Conservation (phyloP, 352 stramenopile genomes). For the Globisporangium cystogenes region DNA sequence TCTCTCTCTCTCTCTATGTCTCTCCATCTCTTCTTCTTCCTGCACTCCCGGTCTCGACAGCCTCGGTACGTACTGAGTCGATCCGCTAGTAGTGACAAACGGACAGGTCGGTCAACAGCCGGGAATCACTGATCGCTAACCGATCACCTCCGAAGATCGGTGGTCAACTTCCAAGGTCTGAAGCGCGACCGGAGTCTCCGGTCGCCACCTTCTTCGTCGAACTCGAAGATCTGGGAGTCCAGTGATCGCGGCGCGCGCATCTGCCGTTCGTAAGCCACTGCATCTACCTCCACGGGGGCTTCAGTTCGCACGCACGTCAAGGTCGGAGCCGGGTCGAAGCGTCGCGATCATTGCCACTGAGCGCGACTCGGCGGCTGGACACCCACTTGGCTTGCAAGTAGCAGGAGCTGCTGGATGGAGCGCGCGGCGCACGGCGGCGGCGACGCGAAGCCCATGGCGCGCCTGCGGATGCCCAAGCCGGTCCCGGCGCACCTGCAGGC, state of each 20-base stretch:
- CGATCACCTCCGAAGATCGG: not conserved
- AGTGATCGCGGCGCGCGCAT: not conserved
- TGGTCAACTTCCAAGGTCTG: no score
- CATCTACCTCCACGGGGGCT: not conserved
- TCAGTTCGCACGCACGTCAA: no score
- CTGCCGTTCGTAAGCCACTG: not conserved
- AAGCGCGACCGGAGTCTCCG: not conserved
- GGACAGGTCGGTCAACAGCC: not conserved
- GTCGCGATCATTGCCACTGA: not conserved
- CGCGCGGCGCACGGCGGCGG: not conserved
- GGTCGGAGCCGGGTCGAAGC: no score
- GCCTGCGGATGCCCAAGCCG: conserved; percentile 12
- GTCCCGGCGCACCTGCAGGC: conserved; percentile 14
- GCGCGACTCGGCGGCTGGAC: not conserved
- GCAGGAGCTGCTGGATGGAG: not conserved
- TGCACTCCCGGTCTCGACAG: no score
- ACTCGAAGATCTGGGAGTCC: not conserved
- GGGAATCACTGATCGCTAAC: no score
- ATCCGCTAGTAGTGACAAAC: no score
- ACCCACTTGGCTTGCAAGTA: not conserved
- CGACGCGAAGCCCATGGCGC: conserved; percentile 5
- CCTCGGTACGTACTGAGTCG: no score
- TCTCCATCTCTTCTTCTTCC: no score
- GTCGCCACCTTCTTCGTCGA: not conserved
- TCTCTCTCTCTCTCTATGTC: no score